Conservation (phyloP, 1,284 basidiomycete species). For the Microbotryum lychnidis-dioicae region DNA sequence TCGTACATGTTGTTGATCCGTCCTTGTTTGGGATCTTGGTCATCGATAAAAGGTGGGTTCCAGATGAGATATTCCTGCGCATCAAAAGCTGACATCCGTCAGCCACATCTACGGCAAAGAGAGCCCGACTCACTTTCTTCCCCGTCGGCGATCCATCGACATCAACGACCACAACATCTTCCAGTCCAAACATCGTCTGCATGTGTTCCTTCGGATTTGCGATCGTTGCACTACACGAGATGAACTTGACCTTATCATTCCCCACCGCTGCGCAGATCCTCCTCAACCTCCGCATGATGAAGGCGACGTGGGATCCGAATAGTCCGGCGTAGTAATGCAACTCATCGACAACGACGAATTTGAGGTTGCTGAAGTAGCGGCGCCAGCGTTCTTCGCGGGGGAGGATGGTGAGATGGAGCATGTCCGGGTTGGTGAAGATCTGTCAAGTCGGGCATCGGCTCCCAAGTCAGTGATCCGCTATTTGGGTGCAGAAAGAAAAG, state of each 20-base stretch:
- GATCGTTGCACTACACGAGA: conserved; percentile 86
- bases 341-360: conserved; percentile 67
- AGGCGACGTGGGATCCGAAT: conserved; percentile 58
- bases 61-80: conserved; percentile 52
- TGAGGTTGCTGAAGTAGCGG: conserved; percentile 58
- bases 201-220: conserved; percentile 67
- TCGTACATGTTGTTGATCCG: conserved; percentile 59
- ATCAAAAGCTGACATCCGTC: conserved; percentile 41
- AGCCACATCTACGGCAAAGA: too few relatives aligned
- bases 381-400: conserved; percentile 78
- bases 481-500: background rate
- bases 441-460: conserved; percentile 67
- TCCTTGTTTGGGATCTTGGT: conserved; percentile 52
- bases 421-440: conserved; percentile 57
- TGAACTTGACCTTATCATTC: conserved; percentile 58
- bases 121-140: conserved; percentile 48
- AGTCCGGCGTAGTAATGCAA: conserved; percentile 37
- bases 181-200: conserved; percentile 62
- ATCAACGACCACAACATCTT: conserved; percentile 60
- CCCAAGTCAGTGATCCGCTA: conserved; percentile 47
- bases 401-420: conserved; percentile 74
- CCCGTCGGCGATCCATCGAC: conserved; percentile 79
- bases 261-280: conserved; percentile 75
- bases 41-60: conserved; percentile 62
- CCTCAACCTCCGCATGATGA: conserved; percentile 57